Evolutionary conservation across 768 basidiomycete genomes (phyloP).

Genomic region (Symmetrospora coprosmae): DNA sequence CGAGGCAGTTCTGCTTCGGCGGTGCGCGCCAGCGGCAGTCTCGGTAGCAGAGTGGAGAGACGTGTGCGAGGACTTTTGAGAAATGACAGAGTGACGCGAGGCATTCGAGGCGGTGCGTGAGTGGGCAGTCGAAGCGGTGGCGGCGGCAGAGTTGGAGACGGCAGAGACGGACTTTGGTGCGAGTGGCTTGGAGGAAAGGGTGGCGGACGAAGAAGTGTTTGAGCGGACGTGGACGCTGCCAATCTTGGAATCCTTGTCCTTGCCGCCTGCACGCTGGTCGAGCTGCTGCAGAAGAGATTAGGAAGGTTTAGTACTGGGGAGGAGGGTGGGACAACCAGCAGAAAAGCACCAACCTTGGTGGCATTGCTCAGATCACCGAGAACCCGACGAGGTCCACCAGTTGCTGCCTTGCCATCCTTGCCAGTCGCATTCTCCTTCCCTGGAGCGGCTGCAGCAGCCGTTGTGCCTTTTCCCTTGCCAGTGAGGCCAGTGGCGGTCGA

Average conservation of each 20-base stretch:
- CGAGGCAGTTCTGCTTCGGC: background rate
- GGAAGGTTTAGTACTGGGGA: background rate
- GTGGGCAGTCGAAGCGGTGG: background rate
- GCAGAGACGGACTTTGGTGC: conserved; percentile 8
- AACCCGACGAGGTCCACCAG: conserved; percentile 12
- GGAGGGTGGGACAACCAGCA: background rate
- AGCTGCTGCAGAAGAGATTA: background rate
- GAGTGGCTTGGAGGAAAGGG: background rate
- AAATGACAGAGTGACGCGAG: conserved; percentile 17
- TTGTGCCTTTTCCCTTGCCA: background rate
- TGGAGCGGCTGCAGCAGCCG: background rate
- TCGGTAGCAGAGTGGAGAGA: background rate
- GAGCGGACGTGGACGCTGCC: conserved; percentile 1
- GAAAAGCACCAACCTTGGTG: conserved; percentile 19
- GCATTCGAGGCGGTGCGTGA: conserved; percentile 9
- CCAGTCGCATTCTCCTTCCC: background rate
- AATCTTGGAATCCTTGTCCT: conserved; percentile 11
- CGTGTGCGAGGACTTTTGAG: conserved; percentile 11
- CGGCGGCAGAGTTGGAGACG: background rate
- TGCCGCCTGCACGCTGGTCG: background rate
- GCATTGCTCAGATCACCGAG: conserved; percentile 25
- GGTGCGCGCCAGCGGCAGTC: background rate
- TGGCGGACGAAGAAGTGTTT: background rate
- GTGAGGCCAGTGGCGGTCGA: background rate
- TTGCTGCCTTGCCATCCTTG: background rate